Evolutionary conservation across 2,329 filamentous ascomycete genomes (phyloP), one percentile per base, ranked within the genome.

Genomic region (Aspergillus costaricaensis): DNA sequence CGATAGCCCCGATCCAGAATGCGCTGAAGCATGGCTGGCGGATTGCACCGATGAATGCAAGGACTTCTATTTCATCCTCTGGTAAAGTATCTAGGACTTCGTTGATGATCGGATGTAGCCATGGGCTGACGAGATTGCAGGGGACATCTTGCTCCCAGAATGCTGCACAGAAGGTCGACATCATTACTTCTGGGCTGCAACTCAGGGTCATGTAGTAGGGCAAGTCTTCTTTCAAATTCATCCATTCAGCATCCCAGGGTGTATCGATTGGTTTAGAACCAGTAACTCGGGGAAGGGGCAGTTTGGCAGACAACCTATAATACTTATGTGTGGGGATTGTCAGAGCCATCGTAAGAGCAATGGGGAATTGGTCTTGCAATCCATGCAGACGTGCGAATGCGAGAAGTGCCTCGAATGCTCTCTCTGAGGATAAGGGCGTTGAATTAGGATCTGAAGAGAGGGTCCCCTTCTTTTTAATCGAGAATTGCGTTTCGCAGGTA

Each of bases 161-260:
- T 47, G 47, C 53, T 17, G 62, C 64, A 54, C 62, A 65, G 1
- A 63, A 43, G n/a, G 54, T 15, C 4, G 60, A 65, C 8, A 63
- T 61, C 23, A 68, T 56, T 5, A 58, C 27, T 36, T 64, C 61
- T 1, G 60, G 64, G 15, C 27, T 60, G 25, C 62, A 65, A 32
- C 65, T 66, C 23, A 67, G 41, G 17, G 48, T 65, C 15, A 67
- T 62, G 47, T 65, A 67, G 17, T 65, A 66, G 12, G 60, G 51
- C 6, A 67, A 21, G 4, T 64, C 39, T 5, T 64, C 32, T 3
- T 61, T 38, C 15, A 67, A 25, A 1, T 5, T 48, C 3, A 19
- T 6, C 63, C 60, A 64, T 21, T 7, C 54, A 9, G 43, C 8
- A 14, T 32, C 4, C 4, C 0, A 0, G 12, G 30, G 12, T 14